phyloP scores from a whole-genome alignment of 805 yeast species.

The Zygoascus flipseniorum region DNA sequence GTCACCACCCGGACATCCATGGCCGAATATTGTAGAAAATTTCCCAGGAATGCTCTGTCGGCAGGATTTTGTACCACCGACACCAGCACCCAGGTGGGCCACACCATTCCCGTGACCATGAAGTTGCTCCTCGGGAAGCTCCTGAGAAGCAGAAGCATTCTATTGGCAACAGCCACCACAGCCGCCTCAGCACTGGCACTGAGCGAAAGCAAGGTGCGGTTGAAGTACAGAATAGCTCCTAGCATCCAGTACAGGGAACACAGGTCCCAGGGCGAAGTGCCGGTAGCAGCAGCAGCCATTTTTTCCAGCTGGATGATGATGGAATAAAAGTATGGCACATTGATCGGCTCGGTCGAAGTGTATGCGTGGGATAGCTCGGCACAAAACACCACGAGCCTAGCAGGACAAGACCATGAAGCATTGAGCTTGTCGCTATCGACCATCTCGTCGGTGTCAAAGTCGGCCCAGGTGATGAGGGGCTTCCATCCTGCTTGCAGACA shows the following conservation, averaged over 20 bases:
- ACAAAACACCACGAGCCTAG: slow-evolving; percentile 1
- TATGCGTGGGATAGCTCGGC: slow-evolving; percentile 1
- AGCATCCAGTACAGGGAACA: not conserved
- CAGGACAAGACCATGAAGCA: slow-evolving; percentile 4
- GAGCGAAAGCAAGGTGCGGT: not conserved
- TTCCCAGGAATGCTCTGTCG: not conserved
- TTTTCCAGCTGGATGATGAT: not conserved
- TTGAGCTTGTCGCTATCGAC: not conserved
- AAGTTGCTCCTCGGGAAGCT: not conserved
- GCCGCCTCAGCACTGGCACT: not conserved
- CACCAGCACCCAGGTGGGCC: slow-evolving; percentile 4
- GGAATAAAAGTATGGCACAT: not conserved
- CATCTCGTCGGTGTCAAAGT: not conserved
- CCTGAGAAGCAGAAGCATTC: not conserved
- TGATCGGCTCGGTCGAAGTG: not conserved
- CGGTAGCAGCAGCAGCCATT: too few species aligned
- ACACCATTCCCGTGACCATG: slow-evolving; percentile 2
- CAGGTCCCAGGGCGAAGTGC: not conserved
- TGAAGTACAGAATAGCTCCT: not conserved
- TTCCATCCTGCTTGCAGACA: not conserved
- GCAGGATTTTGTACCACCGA: not conserved
- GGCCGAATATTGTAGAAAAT: not conserved
- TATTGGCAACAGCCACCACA: not conserved
- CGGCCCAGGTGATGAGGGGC: not conserved
- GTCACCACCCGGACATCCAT: not conserved